A percentile compares a stretch with the other conserved stretches of the same genome.
Evolutionary conservation across 2,329 filamentous ascomycete genomes (phyloP).

Genomic region (Aspergillus jensenii): DNA sequence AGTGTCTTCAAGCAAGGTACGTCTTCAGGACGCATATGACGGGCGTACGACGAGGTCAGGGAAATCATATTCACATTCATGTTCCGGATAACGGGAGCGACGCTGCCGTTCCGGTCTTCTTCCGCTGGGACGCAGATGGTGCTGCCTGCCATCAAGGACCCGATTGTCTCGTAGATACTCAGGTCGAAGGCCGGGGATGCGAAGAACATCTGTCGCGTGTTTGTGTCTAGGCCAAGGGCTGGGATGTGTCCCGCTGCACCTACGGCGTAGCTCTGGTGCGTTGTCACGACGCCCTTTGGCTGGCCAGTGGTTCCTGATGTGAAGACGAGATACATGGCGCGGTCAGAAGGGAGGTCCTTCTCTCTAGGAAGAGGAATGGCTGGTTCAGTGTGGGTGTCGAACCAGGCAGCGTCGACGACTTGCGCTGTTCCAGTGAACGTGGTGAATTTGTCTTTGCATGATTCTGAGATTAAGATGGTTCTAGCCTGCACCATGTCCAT

Average conservation of each 20-base stretch:
- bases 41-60: neutral
- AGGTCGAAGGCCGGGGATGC: neutral
- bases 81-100: neutral
- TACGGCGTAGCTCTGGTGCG: neutral
- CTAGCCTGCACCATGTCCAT: neutral
- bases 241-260: neutral
- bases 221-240: neutral
- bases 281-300: neutral
- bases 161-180: neutral
- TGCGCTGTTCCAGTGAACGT: neutral
- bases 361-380: neutral
- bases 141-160: neutral
- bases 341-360: neutral
- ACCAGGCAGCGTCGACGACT: neutral
- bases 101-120: neutral
- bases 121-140: neutral
- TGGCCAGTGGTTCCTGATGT: neutral
- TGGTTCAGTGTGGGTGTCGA: neutral
- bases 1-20: neutral
- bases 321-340: neutral
- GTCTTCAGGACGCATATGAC: neutral
- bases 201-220: neutral
- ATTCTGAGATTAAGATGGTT: neutral
- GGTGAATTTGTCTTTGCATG: neutral
- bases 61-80: neutral